Conservation (phyloP, 306 rosid genomes). For the Alnus rubra region DNA sequence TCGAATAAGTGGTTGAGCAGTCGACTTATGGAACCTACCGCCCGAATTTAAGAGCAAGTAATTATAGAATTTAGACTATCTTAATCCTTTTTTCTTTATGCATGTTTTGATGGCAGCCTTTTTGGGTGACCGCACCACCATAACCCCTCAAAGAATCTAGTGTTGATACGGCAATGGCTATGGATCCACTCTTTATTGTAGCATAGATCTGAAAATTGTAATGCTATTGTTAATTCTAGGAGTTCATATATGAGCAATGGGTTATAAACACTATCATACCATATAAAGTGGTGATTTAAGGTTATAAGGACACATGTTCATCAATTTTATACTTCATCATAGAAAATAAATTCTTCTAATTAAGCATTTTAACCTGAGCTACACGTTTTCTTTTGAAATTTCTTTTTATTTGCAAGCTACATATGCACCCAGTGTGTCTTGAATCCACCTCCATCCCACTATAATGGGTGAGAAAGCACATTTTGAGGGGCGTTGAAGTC, state of each 20-base stretch:
- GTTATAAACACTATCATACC: background rate
- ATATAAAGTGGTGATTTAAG: background rate
- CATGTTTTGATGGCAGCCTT: too few relatives aligned
- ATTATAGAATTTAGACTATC: too few relatives aligned
- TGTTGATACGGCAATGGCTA: slow-evolving; percentile 66
- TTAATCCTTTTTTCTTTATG: too few relatives aligned
- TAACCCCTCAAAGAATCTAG: slow-evolving; percentile 41
- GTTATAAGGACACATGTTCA: background rate
- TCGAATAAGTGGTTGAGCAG: too few relatives aligned
- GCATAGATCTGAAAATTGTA: slow-evolving; percentile 49
- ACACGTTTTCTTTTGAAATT: background rate
- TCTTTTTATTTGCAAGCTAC: background rate
- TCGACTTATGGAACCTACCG: too few relatives aligned
- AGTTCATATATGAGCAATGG: background rate
- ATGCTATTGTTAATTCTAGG: background rate
- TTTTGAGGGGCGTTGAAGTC: too few relatives aligned
- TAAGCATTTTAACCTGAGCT: background rate
- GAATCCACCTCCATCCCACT: too few relatives aligned
- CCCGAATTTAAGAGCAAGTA: too few relatives aligned
- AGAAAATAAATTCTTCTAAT: background rate
- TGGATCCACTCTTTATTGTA: slow-evolving; percentile 53
- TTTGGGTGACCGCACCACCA: too few relatives aligned
- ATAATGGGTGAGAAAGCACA: too few relatives aligned
- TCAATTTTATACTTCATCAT: background rate
- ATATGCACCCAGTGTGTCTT: background rate